A percentile compares a stretch with the other conserved stretches of the same genome.
Conservation (phyloP, 768 basidiomycete species). For the Holtermannia corniformis region DNA sequence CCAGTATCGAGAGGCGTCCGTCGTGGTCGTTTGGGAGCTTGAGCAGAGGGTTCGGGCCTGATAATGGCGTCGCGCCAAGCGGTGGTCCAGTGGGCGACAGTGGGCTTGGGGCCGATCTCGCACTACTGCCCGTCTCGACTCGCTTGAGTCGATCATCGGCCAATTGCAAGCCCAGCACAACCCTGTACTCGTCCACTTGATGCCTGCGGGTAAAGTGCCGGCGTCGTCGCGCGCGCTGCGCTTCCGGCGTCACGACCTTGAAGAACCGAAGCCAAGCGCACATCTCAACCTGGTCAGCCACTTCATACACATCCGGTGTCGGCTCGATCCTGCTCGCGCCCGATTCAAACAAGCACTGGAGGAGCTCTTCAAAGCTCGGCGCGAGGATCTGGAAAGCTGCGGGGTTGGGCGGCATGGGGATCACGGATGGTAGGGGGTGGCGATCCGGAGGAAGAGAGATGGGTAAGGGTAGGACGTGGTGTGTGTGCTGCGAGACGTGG, state of each 20-base stretch:
- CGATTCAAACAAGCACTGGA: not conserved
- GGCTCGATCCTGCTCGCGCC: not conserved
- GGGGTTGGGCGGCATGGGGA: not conserved
- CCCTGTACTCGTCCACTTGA: not conserved
- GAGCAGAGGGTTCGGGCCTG: not conserved
- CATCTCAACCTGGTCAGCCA: not conserved
- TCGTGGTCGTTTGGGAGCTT: too few species aligned
- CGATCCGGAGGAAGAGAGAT: not conserved
- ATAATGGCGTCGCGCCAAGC: not conserved
- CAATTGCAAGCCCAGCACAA: not conserved
- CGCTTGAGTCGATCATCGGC: not conserved
- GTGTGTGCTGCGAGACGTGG: not conserved
- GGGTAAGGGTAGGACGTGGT: not conserved
- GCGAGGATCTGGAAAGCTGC: not conserved
- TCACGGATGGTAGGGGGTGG: not conserved
- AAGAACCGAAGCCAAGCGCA: not conserved
- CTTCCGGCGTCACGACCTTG: not conserved
- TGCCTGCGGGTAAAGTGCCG: not conserved
- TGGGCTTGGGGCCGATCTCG: not conserved
- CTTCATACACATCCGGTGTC: not conserved
- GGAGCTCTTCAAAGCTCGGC: not conserved
- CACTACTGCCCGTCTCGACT: not conserved
- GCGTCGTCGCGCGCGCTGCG: not conserved
- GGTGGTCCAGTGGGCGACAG: not conserved
- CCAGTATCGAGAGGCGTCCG: not conserved